Percentiles rank a stretch among this genome's conserved stretches.
These are phyloP conservation scores for Mercurialis annua DNA, from an alignment of 345 rosid genomes.

Conservation along the genomic window DNA sequence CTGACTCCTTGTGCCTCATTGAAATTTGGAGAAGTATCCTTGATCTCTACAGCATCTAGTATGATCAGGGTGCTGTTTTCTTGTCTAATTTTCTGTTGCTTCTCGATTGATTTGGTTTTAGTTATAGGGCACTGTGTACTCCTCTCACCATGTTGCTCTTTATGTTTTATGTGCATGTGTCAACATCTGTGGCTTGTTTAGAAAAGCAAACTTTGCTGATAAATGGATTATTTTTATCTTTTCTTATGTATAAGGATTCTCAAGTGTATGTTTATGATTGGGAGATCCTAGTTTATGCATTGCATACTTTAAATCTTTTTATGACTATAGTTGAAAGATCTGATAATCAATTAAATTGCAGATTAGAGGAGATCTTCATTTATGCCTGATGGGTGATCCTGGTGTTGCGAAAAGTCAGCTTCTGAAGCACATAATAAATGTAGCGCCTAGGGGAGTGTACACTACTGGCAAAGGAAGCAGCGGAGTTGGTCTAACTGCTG, in stretches of 20 bases:
- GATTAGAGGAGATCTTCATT: constrained; percentile 96
- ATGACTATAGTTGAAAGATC: not conserved
- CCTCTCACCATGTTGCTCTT: not conserved
- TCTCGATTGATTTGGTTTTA: not conserved
- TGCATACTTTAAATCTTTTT: not conserved
- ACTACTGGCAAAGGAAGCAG: constrained; percentile 98
- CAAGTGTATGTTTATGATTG: not conserved
- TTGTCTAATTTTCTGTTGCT: not conserved
- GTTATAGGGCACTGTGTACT: not conserved
- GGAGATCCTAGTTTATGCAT: not conserved
- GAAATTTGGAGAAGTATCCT: not conserved
- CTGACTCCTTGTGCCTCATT: not conserved
- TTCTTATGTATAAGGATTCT: not conserved
- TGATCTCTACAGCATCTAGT: not conserved
- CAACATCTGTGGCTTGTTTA: not conserved
- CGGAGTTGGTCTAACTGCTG: constrained; percentile 98
- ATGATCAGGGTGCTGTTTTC: not conserved
- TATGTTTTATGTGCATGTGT: not conserved
- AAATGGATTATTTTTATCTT: not conserved
- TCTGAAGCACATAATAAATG: constrained; percentile 93
- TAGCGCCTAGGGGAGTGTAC: constrained; percentile 92
- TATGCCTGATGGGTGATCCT: constrained; percentile 99
- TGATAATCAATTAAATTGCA: constrained; percentile 30
- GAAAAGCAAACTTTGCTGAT: not conserved
- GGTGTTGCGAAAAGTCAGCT: constrained; percentile 99